These are phyloP conservation scores for Solanum chaucha DNA, from an alignment of 257 asterid genomes.

Conservation along the genomic window DNA sequence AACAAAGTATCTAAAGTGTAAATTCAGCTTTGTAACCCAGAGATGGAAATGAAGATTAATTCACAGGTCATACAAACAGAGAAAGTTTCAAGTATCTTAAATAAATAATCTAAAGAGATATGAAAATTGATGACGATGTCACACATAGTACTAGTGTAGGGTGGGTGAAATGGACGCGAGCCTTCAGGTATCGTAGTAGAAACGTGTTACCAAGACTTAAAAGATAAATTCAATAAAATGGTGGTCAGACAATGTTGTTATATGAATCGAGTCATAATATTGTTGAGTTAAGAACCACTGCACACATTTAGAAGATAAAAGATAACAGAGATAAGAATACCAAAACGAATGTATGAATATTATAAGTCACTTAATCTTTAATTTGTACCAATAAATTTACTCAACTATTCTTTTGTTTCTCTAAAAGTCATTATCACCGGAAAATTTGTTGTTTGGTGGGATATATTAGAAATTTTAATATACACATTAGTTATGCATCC, in stretches of 20 bases:
- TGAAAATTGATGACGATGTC: background rate
- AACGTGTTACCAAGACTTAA: background rate
- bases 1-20: background rate
- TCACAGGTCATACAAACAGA: no score
- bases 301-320: no score
- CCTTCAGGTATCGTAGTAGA: fast-evolving
- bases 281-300: background rate
- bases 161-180: background rate
- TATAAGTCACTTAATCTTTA: no score
- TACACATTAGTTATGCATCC: background rate
- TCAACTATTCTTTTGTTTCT: background rate
- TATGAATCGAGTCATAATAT: background rate
- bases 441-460: background rate
- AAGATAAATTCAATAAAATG: background rate
- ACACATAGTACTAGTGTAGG: background rate
- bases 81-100: background rate
- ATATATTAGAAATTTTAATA: background rate
- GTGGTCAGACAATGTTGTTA: background rate
- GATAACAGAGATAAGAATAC: no score
- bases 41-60: no score
- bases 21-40: no score
- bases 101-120: background rate
- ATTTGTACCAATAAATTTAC: no score
- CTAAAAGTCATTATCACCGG: background rate
- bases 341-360: no score